A percentile compares a stretch with the other conserved stretches of the same genome.
phyloP scores from a whole-genome alignment of 352 stramenopile genomes.

The Aphanomyces cochlioides region DNA sequence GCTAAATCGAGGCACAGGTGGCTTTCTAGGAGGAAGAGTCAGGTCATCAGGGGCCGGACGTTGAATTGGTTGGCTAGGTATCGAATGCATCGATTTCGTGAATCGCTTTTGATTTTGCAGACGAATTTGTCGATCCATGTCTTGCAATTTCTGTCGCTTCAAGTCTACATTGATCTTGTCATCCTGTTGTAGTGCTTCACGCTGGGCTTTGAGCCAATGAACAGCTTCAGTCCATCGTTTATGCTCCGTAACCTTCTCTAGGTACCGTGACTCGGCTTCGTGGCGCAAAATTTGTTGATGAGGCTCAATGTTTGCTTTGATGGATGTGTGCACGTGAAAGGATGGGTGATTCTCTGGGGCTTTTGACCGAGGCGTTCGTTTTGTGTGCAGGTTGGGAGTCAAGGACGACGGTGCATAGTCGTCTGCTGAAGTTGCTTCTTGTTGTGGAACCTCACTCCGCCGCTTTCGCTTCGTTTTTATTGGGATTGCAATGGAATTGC shows the following conservation, averaged over 20 bases:
- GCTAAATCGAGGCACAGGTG: constrained; percentile 20
- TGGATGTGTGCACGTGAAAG: constrained; percentile 4
- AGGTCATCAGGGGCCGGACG: background rate
- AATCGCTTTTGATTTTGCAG: constrained; percentile 27
- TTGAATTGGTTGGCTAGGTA: background rate
- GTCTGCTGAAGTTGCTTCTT: background rate
- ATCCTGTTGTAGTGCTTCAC: constrained; percentile 3
- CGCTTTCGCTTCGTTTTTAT: background rate
- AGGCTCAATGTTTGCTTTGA: constrained; percentile 6
- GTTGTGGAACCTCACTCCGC: background rate
- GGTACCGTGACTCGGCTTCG: background rate
- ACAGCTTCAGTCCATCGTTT: constrained; percentile 23
- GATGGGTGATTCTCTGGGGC: background rate
- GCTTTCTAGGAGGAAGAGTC: constrained; percentile 16
- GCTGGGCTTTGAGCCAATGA: constrained; percentile 24
- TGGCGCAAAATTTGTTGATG: background rate
- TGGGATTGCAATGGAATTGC: background rate
- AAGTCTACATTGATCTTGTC: background rate
- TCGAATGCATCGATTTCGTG: background rate
- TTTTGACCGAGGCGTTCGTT: background rate
- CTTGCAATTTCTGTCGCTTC: constrained; percentile 13
- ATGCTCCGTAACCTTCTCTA: background rate
- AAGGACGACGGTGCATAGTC: background rate
- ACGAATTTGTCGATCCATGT: constrained; percentile 21
- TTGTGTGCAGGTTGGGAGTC: constrained; percentile 4